Evolutionary conservation across 495 filamentous ascomycete genomes (phyloP).

Genomic region (Tuber borchii): DNA sequence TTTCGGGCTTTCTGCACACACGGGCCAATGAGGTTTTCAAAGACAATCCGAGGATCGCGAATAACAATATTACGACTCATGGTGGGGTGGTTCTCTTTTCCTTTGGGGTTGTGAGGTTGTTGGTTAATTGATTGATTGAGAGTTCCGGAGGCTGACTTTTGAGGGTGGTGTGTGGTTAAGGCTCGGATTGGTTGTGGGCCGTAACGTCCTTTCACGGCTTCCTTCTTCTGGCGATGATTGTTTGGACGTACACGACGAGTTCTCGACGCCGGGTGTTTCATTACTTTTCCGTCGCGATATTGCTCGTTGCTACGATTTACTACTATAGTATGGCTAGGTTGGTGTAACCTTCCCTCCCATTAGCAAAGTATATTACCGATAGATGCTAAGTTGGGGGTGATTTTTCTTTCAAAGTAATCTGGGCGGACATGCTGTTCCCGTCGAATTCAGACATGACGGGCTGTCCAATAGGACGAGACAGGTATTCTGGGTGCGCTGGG

Average conservation of each 20-base stretch:
- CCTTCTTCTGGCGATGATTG: conserved; percentile 47
- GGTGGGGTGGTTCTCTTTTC: conserved; percentile 44
- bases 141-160: neutral
- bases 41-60: conserved; percentile 26
- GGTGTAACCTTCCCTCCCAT: neutral
- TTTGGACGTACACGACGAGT: conserved; percentile 47
- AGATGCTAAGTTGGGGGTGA: neutral
- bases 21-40: conserved; percentile 21
- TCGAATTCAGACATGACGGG: conserved; percentile 50
- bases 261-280: conserved; percentile 59
- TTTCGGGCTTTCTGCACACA: neutral
- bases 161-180: neutral
- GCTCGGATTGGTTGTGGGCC: conserved; percentile 54
- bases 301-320: conserved; percentile 57
- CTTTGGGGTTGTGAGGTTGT: conserved; percentile 36
- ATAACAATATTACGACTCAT: conserved; percentile 55
- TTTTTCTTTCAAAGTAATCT: conserved; percentile 51
- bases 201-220: conserved; percentile 50
- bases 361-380: neutral
- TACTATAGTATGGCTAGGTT: conserved; percentile 56
- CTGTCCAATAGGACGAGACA: conserved; percentile 50
- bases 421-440: conserved; percentile 57
- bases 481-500: conserved; percentile 67
- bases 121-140: neutral
- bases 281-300: conserved; percentile 58